phyloP scores from a whole-genome alignment of 2,329 filamentous ascomycete species.

The Pyricularia sp. region DNA sequence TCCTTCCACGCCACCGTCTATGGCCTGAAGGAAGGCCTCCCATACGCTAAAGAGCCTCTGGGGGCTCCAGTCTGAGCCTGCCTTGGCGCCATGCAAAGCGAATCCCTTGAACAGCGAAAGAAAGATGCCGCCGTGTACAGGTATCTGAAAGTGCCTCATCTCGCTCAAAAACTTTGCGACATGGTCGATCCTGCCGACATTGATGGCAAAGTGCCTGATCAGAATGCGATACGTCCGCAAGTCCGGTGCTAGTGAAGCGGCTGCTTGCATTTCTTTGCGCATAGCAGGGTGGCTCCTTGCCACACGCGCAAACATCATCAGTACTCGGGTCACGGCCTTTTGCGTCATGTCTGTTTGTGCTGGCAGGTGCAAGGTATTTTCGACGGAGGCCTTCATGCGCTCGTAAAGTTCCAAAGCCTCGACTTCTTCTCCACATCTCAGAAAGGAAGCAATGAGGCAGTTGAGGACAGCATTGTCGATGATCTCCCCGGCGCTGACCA shows the following conservation, averaged over 20 bases:
- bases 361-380: constrained; percentile 24
- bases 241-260: constrained; percentile 57
- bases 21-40: constrained; percentile 45
- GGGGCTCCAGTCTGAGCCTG: constrained; percentile 56
- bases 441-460: constrained; percentile 66
- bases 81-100: constrained; percentile 51
- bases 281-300: constrained; percentile 43
- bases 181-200: constrained; percentile 56
- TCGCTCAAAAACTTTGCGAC: constrained; percentile 64
- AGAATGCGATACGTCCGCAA: constrained; percentile 69
- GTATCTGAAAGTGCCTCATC: constrained; percentile 58
- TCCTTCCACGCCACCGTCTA: constrained; percentile 30
- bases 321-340: constrained; percentile 36
- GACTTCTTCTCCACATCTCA: constrained; percentile 60
- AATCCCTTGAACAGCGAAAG: constrained; percentile 77
- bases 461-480: constrained; percentile 83
- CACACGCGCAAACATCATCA: constrained; percentile 45
- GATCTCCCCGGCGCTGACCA: constrained; percentile 75
- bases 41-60: constrained; percentile 56
- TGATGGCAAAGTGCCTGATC: constrained; percentile 58
- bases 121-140: constrained; percentile 64
- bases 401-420: constrained; percentile 72
- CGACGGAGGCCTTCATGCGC: constrained; percentile 61
- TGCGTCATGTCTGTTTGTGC: constrained; percentile 32
- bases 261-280: constrained; percentile 40